phyloP scores from a whole-genome alignment of 1,284 basidiomycete species.

The Leccinum subatratum region DNA sequence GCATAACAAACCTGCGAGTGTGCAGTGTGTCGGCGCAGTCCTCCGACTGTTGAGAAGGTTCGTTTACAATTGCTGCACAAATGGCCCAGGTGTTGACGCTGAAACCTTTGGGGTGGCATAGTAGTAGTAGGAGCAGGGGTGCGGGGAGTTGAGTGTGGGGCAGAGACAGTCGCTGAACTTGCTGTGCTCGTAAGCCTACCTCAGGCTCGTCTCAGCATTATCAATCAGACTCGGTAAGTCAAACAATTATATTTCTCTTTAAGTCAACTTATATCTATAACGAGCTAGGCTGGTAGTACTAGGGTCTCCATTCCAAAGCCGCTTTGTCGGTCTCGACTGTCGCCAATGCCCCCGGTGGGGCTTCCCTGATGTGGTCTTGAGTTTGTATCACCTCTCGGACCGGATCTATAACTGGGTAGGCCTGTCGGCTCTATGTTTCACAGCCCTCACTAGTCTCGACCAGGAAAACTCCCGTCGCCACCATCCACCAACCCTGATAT shows the following conservation, averaged over 20 bases:
- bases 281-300: not conserved
- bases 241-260: not conserved
- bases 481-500: not conserved
- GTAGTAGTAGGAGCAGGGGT: not conserved
- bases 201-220: not conserved
- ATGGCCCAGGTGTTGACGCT: not conserved
- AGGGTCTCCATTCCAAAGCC: not conserved
- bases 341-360: not conserved
- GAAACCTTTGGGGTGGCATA: not conserved
- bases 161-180: not conserved
- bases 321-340: not conserved
- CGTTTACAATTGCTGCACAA: not conserved
- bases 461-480: not conserved
- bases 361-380: not conserved
- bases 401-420: not conserved
- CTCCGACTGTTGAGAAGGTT: not conserved
- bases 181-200: not conserved
- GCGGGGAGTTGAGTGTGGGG: not conserved
- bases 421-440: not conserved
- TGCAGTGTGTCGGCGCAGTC: not conserved
- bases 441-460: not conserved
- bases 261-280: not conserved
- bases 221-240: not conserved
- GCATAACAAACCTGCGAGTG: not conserved
- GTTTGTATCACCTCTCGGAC: not conserved